Conservation (phyloP, 2,329 filamentous ascomycete genomes). For the Cadophora luteo-olivacea region DNA sequence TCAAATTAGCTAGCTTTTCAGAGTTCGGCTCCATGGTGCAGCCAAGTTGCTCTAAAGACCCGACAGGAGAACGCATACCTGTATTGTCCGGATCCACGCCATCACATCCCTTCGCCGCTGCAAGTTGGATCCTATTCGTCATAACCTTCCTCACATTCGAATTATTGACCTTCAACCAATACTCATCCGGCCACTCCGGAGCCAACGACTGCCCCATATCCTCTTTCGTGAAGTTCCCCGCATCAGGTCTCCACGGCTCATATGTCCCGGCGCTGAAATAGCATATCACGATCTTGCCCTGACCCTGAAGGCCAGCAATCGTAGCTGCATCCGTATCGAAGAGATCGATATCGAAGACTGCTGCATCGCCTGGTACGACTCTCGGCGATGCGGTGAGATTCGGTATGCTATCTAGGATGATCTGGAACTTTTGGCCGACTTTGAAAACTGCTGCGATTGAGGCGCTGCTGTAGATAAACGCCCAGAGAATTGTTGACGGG, state of each 20-base stretch:
- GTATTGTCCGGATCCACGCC: conserved; percentile 74
- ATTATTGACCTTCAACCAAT: conserved; percentile 68
- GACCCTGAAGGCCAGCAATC: conserved; percentile 54
- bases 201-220: conserved; percentile 63
- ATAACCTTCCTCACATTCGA: conserved; percentile 68
- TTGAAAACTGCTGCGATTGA: conserved; percentile 21
- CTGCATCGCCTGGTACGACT: conserved; percentile 30
- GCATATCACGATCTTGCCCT: conserved; percentile 70
- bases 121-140: conserved; percentile 62
- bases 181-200: conserved; percentile 69
- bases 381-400: conserved; percentile 15
- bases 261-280: conserved; percentile 77
- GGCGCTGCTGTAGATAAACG: conserved; percentile 18
- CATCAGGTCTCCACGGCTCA: conserved; percentile 67
- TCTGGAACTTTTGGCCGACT: conserved; percentile 34
- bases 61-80: conserved; percentile 68
- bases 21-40: conserved; percentile 52
- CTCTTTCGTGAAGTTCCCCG: conserved; percentile 54
- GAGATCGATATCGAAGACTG: conserved; percentile 55
- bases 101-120: conserved; percentile 68
- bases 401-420: conserved; percentile 26
- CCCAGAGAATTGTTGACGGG: conserved; percentile 21
- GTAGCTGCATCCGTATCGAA: conserved; percentile 54
- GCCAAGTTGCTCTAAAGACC: conserved; percentile 64
- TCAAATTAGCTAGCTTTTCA: conserved; percentile 40